Conservation (phyloP, 139 green algal species). For the Asterochloris sp. region DNA sequence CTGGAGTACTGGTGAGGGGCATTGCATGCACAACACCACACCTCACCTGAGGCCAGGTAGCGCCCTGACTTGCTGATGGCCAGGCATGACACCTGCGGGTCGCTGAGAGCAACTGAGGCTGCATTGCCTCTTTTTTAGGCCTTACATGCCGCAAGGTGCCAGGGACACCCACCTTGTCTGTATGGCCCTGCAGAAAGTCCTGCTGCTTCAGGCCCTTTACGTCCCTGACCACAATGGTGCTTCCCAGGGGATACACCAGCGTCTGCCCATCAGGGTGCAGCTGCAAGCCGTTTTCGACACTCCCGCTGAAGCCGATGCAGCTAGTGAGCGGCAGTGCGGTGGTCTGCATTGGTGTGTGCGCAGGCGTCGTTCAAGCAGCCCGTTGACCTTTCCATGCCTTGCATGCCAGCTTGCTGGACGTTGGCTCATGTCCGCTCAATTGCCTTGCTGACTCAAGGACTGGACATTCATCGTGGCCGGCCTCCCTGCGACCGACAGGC, state of each 20-base stretch:
- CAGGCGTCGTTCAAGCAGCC: no score
- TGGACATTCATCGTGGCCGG: no score
- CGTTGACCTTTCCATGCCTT: no score
- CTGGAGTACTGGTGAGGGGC: no score
- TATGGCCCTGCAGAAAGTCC: constrained; percentile 46
- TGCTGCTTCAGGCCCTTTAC: constrained; percentile 47
- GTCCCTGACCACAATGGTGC: constrained; percentile 69
- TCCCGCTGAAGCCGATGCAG: constrained; percentile 63
- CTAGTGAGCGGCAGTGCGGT: constrained; percentile 5
- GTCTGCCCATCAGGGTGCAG: constrained; percentile 68
- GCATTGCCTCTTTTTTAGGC: no score
- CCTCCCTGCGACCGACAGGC: no score
- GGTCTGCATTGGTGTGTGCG: not conserved
- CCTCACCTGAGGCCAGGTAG: constrained; percentile 61
- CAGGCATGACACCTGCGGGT: constrained; percentile 68
- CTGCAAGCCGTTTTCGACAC: constrained; percentile 60
- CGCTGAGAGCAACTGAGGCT: no score
- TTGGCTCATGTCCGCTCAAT: no score
- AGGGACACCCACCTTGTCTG: constrained; percentile 27
- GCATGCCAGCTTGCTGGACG: no score
- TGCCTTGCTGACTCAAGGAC: no score
- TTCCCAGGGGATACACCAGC: constrained; percentile 78
- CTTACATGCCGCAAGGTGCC: no score
- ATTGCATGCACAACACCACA: no score
- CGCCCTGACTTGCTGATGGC: constrained; percentile 59